These are phyloP conservation scores for Cladophialophora yegresii DNA, from an alignment of 2,329 filamentous ascomycete species.

Conservation along the genomic window DNA sequence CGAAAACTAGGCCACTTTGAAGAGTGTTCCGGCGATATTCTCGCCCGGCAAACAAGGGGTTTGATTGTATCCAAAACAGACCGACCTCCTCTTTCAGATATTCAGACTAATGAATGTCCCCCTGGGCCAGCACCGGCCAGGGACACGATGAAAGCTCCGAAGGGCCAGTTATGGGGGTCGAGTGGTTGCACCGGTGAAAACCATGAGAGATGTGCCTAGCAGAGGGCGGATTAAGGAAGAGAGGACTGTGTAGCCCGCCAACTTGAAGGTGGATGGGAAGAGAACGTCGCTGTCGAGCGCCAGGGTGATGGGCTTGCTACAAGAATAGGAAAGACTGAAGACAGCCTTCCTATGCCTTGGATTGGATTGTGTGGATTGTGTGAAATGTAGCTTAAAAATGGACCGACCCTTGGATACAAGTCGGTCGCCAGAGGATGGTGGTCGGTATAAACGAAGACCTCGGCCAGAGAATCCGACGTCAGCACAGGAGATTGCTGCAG, in stretches of 20 bases:
- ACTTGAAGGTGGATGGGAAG: slow-evolving; percentile 70
- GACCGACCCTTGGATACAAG: not conserved
- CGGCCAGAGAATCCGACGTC: not conserved
- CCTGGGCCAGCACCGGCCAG: slow-evolving; percentile 22
- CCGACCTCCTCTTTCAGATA: slow-evolving; percentile 8
- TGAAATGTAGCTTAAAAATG: not conserved
- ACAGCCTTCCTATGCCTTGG: slow-evolving; percentile 34
- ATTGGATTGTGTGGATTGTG: slow-evolving; percentile 1
- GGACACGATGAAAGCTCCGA: slow-evolving; percentile 11
- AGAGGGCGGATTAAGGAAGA: slow-evolving; percentile 82
- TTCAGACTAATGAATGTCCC: slow-evolving; percentile 6
- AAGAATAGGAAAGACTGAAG: slow-evolving; percentile 36
- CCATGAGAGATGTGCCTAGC: slow-evolving; percentile 88
- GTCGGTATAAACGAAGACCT: not conserved
- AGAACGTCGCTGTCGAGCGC: slow-evolving; percentile 45
- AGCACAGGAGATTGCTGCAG: slow-evolving; percentile 4
- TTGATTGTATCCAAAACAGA: slow-evolving; percentile 2
- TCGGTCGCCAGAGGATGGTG: not conserved
- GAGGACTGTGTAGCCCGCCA: slow-evolving; percentile 78
- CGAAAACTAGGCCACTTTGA: slow-evolving; percentile 24
- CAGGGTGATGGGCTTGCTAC: slow-evolving; percentile 41
- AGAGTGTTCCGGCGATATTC: slow-evolving; percentile 10
- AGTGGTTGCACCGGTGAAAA: slow-evolving; percentile 94
- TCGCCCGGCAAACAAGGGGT: slow-evolving; percentile 2
- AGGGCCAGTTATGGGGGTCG: slow-evolving; percentile 87